Base-by-base conservation (phyloP, 495 filamentous ascomycete genomes). In the Penicillium mononematosum region DNA sequence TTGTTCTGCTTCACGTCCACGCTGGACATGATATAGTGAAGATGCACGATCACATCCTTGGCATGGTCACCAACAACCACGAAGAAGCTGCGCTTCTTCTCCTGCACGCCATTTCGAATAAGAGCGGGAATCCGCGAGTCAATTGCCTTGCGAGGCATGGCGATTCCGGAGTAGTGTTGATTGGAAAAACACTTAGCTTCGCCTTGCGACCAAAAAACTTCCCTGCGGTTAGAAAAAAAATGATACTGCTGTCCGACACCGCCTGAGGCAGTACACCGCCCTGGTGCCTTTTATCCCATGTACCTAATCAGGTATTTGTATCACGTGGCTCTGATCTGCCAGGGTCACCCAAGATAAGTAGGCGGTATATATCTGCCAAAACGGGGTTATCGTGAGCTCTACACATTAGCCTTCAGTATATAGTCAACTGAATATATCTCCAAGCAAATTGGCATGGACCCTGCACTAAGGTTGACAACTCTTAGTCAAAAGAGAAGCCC, bases 391-490 rank as follows among this genome's bases (percentile, higher is more conserved):
- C 20, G 2, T 32, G 31, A 32, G 10, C 31, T 12, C 31, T 11
- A 11, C 31, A 12, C 1, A 32, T 11, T 11, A 32, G 29, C 29
- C 29, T 32, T 32, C 10, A 10, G 29, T 10, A 32, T 32, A 32
- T 29, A 1, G 27, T 29, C 27, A 29, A 29, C 27, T 29, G 27
- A 29, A 9, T 10, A 29, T 29, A 29, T 25, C 5, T 85, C 83
- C 89, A 85, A 92, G 88, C 92, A 91, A 87, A 92, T 92, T 96
- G 96, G 91, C 92, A 96, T 96, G 91, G 92, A 91, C 92, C 92
- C 92, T 97, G 92, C 91, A 96, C 91, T 94, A 96, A 96, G 91
- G 91, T 95, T 95, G 91, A 95, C 9, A 29, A 9, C 7, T 3
- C 9, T 9, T 8, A 29, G 0, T 10, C 27, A 29, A 24, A 24